Evolutionary conservation across 441 rosid genomes (phyloP).

Genomic region (Geranium incanum): DNA sequence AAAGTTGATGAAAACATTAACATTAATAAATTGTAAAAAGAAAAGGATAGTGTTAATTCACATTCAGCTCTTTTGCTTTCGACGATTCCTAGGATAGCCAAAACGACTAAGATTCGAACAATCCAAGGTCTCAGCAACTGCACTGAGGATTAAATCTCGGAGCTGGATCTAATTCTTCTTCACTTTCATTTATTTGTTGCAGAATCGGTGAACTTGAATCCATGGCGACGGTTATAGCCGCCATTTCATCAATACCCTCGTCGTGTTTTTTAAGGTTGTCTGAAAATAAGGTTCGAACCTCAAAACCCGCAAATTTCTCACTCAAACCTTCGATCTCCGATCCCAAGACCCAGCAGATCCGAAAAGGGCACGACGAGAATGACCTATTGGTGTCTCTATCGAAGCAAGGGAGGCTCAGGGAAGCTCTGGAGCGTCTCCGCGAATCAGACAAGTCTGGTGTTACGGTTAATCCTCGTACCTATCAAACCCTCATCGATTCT

Average conservation of each 20-base stretch:
- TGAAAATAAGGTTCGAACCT: slow-evolving; percentile 16
- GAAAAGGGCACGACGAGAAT: slow-evolving; percentile 48
- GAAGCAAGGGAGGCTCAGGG: slow-evolving; percentile 49
- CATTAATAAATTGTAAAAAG: too few relatives aligned
- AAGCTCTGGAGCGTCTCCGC: slow-evolving; percentile 46
- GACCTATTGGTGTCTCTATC: slow-evolving; percentile 49
- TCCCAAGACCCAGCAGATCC: slow-evolving; percentile 23
- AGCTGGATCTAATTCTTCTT: neutral
- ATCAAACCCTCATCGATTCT: slow-evolving; percentile 38
- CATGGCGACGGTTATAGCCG: neutral
- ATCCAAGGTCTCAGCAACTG: too few relatives aligned
- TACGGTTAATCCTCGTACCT: slow-evolving; percentile 32
- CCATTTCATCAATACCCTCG: neutral
- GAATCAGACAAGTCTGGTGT: slow-evolving; percentile 47
- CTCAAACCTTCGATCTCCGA: slow-evolving; percentile 32
- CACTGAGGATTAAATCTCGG: too few relatives aligned
- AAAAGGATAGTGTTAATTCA: too few relatives aligned
- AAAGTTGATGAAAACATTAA: too few relatives aligned
- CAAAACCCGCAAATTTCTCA: slow-evolving; percentile 33
- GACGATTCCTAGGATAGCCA: too few relatives aligned
- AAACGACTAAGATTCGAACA: too few relatives aligned
- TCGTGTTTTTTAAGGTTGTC: slow-evolving; percentile 4
- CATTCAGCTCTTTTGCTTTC: too few relatives aligned
- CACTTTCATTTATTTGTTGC: neutral
- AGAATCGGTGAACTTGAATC: neutral